Conservation (phyloP, 1,284 basidiomycete species). For the Puccinia coronata region DNA sequence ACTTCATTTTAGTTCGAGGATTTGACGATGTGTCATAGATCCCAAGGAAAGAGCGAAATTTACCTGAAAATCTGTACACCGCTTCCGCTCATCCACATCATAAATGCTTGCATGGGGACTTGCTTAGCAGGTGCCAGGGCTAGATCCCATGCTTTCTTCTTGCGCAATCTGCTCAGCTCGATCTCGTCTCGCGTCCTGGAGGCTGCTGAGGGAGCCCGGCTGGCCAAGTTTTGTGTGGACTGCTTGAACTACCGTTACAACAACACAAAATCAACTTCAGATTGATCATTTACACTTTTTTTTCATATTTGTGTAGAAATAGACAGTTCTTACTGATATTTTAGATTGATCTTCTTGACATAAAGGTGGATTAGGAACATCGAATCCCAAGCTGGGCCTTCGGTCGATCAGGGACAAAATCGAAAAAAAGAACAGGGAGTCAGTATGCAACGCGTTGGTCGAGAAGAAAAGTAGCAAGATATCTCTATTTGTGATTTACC, state of each 20-base stretch:
- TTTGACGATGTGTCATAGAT: too few species aligned
- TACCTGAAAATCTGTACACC: constrained; percentile 78
- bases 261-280: too few species aligned
- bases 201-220: too few species aligned
- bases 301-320: not conserved
- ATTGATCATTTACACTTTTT: too few species aligned
- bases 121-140: constrained; percentile 71
- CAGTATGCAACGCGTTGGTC: too few species aligned
- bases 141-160: constrained; percentile 56
- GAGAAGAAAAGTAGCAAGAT: not conserved
- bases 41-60: not conserved
- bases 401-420: not conserved
- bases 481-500: too few species aligned
- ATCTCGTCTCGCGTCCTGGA: not conserved
- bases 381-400: constrained; percentile 15
- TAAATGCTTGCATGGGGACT: constrained; percentile 89
- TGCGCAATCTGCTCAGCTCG: constrained; percentile 50
- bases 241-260: not conserved
- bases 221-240: not conserved
- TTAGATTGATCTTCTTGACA: not conserved
- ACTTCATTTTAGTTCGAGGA: too few species aligned
- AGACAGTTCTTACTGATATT: not conserved
- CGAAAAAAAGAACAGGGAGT: too few species aligned
- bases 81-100: constrained; percentile 93
- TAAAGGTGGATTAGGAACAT: constrained; percentile 24